Percentiles rank a stretch among this genome's conserved stretches.
Conservation (phyloP, 2,329 filamentous ascomycete species). For the Nemania serpens region DNA sequence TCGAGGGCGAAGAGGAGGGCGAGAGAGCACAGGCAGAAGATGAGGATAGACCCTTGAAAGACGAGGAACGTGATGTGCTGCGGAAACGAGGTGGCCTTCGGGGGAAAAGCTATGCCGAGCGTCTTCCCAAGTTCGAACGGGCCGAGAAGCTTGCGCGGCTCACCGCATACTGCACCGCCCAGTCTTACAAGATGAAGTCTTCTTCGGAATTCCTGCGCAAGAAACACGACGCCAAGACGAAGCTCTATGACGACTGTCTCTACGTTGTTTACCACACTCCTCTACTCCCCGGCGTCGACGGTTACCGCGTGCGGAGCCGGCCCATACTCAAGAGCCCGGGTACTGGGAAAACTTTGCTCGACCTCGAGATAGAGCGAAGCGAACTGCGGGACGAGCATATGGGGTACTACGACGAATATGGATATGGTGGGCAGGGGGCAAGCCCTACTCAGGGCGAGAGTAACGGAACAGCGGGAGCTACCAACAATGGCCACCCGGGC, state of each 20-base stretch:
- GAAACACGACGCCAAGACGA: constrained; percentile 87
- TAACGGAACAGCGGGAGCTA: constrained; percentile 18
- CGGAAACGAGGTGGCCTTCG: constrained; percentile 64
- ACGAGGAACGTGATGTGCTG: constrained; percentile 70
- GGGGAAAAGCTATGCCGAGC: constrained; percentile 92
- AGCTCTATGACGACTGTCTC: constrained; percentile 96
- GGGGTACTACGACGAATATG: constrained; percentile 82
- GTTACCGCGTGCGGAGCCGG: constrained; percentile 86
- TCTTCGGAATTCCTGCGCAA: constrained; percentile 89
- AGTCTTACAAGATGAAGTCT: constrained; percentile 86
- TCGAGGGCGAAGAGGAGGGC: constrained; percentile 58
- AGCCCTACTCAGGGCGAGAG: constrained; percentile 35
- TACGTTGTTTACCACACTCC: constrained; percentile 96
- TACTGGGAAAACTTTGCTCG: constrained; percentile 83
- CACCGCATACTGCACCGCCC: constrained; percentile 95
- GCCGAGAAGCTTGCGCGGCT: constrained; percentile 87
- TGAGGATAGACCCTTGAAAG: constrained; percentile 65
- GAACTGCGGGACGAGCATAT: constrained; percentile 88
- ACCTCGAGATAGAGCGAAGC: constrained; percentile 94
- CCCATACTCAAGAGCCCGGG: constrained; percentile 92
- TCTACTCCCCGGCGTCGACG: constrained; percentile 80
- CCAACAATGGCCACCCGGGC: constrained; percentile 8
- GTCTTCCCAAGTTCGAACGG: constrained; percentile 84
- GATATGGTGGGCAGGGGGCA: constrained; percentile 52
- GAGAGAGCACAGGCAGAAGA: constrained; percentile 52